phyloP scores from a whole-genome alignment of 2,329 filamentous ascomycete species.

The Fusarium longipes region DNA sequence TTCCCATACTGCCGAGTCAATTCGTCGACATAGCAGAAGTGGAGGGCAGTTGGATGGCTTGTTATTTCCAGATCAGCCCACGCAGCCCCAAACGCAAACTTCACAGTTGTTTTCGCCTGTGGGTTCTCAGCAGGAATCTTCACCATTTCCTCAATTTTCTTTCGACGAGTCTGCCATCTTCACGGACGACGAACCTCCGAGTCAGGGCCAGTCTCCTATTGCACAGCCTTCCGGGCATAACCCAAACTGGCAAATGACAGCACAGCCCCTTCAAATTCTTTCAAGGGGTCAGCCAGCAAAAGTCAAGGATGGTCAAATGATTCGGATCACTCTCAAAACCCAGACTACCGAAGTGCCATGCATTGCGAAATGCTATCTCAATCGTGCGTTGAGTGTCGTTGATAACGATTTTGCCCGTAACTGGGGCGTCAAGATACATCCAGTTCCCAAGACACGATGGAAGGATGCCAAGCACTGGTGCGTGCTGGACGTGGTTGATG shows the following conservation, averaged over 20 bases:
- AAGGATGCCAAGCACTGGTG: conserved; percentile 26
- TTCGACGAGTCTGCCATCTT: conserved; percentile 13
- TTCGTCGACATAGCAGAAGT: neutral
- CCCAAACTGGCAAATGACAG: conserved; percentile 9
- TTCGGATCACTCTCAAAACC: conserved; percentile 30
- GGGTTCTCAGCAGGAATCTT: conserved; percentile 5
- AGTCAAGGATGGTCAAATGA: conserved; percentile 34
- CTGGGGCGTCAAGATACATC: conserved; percentile 12
- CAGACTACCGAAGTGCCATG: conserved; percentile 25
- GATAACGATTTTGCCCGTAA: conserved; percentile 29
- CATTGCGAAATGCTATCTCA: conserved; percentile 33
- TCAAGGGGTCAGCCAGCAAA: conserved; percentile 12
- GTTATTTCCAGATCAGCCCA: neutral
- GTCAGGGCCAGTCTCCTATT: conserved; percentile 28
- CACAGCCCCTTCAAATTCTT: conserved; percentile 10
- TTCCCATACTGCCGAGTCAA: neutral
- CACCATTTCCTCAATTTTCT: conserved; percentile 9
- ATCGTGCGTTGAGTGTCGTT: conserved; percentile 10
- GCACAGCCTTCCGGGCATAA: conserved; percentile 4
- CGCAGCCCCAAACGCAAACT: conserved; percentile 1
- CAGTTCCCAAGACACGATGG: conserved; percentile 20
- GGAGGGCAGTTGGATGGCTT: conserved; percentile 5
- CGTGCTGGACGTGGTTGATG: conserved; percentile 29
- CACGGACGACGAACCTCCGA: conserved; percentile 15
- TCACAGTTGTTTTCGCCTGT: conserved; percentile 6